phyloP scores from a whole-genome alignment of 495 filamentous ascomycete species.

The Xylona heveae region DNA sequence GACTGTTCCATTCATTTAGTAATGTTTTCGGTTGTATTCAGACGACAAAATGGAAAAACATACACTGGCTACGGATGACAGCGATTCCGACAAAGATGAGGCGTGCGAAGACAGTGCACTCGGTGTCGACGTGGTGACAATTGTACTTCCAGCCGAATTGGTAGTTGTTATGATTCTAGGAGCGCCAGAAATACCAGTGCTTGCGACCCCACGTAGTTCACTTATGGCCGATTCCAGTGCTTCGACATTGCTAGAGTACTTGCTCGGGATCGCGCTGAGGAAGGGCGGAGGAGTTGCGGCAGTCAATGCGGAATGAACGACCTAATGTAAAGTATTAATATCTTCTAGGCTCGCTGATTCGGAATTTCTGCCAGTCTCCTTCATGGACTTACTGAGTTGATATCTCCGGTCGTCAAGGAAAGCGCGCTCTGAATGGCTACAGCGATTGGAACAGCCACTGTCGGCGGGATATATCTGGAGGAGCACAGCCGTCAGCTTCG shows the following conservation, averaged over 20 bases:
- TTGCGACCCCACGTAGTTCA: constrained; percentile 5
- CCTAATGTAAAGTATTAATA: too few relatives aligned
- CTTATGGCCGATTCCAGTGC: constrained; percentile 7
- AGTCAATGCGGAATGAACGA: constrained; percentile 1
- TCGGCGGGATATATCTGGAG: constrained; percentile 5
- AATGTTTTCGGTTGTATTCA: too few relatives aligned
- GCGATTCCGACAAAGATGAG: too few relatives aligned
- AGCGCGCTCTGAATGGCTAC: constrained; percentile 2
- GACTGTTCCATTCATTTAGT: too few relatives aligned
- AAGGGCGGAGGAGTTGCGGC: constrained; percentile 6
- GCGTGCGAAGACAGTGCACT: too few relatives aligned
- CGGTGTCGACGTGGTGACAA: too few relatives aligned
- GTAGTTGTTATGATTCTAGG: background rate
- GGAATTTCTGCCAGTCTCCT: too few relatives aligned
- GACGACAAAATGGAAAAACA: too few relatives aligned
- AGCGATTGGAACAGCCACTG: background rate
- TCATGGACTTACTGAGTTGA: too few relatives aligned
- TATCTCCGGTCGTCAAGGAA: background rate
- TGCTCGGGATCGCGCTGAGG: constrained; percentile 7
- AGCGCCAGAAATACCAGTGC: constrained; percentile 6
- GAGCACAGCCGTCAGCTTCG: too few relatives aligned
- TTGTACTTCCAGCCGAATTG: background rate
- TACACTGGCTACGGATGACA: too few relatives aligned
- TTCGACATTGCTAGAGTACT: constrained; percentile 8
- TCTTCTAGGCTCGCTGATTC: too few relatives aligned